Base-by-base conservation (phyloP, 2,329 filamentous ascomycete species). In the Xylaria sp. region DNA sequence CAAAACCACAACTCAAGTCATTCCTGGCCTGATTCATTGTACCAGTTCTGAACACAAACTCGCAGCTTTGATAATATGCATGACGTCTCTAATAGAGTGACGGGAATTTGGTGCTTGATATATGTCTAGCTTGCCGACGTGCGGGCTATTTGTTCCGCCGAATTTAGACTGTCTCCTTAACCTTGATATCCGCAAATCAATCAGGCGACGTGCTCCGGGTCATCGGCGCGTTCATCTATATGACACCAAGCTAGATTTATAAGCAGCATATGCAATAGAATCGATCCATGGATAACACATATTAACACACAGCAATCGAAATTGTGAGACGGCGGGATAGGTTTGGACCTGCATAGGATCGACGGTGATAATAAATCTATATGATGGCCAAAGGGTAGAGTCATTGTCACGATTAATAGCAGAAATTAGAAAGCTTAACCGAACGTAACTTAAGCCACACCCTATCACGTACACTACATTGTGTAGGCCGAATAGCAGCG, bases 341-440 rank as follows among this genome's bases (percentile, higher is more conserved):
- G 50, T 55, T 42, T 12, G 65, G 60, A 68, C 50, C 61, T 68
- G 55, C 60, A 55, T 27, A 13, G 2, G 55, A 64, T 68, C 40
- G 55, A 44, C 60, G 32, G 54, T 8, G 23, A 55, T n/a, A 50
- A 64, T 42, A 27, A 47, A n/a, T 25, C 18, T 55, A 50, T 59
- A 50, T 53, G 37, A 68, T 50, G 48, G 37, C 32, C 35, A 40
- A 42, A 21, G 18, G 8, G 42, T 8, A 55, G 27, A 53, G 59
- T 53, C 40, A 44, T 44, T 16, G 18, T n/a, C 40, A 44, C 8
- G 35, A 40, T 40, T n/a, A 60, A 25, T 23, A 53, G 9, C 54
- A 47, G 1, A 18, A 23, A 42, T 3, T 21, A 54, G 5, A 57
- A 10, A 27, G 37, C 18, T 18, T 58, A 58, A 16, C 37, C 55